Conservation (phyloP, 2,329 filamentous ascomycete genomes). For the Chrysoporthe puriensis region DNA sequence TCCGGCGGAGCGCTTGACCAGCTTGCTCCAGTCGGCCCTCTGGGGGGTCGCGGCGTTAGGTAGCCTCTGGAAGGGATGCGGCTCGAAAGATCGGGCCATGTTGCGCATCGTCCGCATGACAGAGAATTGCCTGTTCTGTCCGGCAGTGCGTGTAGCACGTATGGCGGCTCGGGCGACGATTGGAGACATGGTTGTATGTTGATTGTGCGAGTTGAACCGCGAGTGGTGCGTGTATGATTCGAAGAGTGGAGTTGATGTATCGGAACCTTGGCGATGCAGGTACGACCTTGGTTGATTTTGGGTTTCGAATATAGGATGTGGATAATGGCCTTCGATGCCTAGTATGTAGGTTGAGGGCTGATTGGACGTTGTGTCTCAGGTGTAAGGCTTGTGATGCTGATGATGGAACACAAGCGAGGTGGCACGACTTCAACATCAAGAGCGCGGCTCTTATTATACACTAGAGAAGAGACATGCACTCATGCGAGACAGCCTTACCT, state of each 20-base stretch:
- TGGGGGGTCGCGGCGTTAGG: conserved; percentile 36
- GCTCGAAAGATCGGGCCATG: conserved; percentile 43
- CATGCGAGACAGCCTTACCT: conserved; percentile 23
- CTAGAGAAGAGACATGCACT: conserved; percentile 11
- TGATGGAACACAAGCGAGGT: conserved; percentile 14
- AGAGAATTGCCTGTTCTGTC: conserved; percentile 39
- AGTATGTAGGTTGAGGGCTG: conserved; percentile 6
- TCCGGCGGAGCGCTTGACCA: conserved; percentile 38
- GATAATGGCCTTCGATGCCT: neutral
- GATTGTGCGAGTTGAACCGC: conserved; percentile 20
- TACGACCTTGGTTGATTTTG: conserved; percentile 9
- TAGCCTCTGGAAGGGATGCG: conserved; percentile 44
- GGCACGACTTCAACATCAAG: conserved; percentile 19
- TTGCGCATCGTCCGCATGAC: conserved; percentile 41
- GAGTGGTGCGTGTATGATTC: conserved; percentile 27
- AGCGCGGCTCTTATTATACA: conserved; percentile 24
- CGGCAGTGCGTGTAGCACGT: conserved; percentile 35
- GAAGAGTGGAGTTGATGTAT: conserved; percentile 23
- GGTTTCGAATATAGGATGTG: conserved; percentile 11
- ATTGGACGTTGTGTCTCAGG: conserved; percentile 16
- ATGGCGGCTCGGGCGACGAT: conserved; percentile 41
- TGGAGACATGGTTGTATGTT: conserved; percentile 37
- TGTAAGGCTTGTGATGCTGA: conserved; percentile 18
- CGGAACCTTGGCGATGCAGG: conserved; percentile 15
- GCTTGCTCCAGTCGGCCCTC: conserved; percentile 43